Base-by-base conservation (phyloP, 768 basidiomycete genomes). In the Brasilioporus rufonigricans region DNA sequence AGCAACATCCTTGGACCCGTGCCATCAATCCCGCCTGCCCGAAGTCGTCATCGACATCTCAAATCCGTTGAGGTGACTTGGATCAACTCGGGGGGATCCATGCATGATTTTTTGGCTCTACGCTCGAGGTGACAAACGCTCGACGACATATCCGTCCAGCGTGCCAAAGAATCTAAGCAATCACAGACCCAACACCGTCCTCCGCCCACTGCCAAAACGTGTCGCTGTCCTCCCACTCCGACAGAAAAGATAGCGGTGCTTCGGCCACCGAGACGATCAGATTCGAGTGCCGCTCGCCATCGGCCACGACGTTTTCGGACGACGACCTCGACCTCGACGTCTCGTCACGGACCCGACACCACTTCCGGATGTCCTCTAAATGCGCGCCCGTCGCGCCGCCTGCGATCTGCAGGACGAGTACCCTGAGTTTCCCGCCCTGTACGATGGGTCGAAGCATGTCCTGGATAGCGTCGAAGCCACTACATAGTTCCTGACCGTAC, bases 331-430 rank as follows among this genome's bases (percentile, higher is more conserved):
- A 41, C 39, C 16, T 24, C 23, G 19, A 23, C 16, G 19, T 12
- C 10, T 5, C 21, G 31, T 36, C 29, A 16, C 18, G 19, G 27
- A 32, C 31, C 48, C 19, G n/a, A 38, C 44, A 29, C 64, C 52
- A 62, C 43, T 41, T 48, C 48, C 47, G 48, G 16, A 62, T 45
- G 31, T 54, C 58, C 31, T 60, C 43, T 2, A 40, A 8, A 35
- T 53, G 48, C n/a, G 16, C 38, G 24, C 62, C 47, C 8, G 21
- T 41, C 1, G 51, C 18, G 36, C 38, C 46, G 31, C 54, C 44
- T 7, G 50, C 53, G 26, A 66, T 27, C 50, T 58, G 54, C 12
- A 56, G 35, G 35, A 58, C 32, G 43, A 63, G 58, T 4, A 60
- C 35, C 12, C 45, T 31, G 4, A 57, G 23, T 32, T 27, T 43